Evolutionary conservation across 257 asterid genomes (phyloP).

Genomic region (Forsythia viridissima): DNA sequence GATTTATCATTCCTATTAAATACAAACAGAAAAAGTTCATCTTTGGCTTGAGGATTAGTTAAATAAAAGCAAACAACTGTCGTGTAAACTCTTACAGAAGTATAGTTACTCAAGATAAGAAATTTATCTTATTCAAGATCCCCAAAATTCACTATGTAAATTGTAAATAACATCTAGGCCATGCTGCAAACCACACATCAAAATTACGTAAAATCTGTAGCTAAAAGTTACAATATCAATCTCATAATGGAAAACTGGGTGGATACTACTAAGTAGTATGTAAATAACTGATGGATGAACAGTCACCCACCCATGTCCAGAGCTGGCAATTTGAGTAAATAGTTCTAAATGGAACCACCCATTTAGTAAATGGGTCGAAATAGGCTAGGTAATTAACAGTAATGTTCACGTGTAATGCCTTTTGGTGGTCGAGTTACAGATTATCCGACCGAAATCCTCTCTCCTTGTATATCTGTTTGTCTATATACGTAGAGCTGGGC

Average conservation of each 20-base stretch:
- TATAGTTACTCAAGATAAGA: neutral
- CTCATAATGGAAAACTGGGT: neutral
- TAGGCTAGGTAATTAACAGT: neutral
- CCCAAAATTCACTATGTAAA: neutral
- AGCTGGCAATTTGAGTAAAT: neutral
- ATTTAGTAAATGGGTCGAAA: neutral
- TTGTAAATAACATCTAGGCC: neutral
- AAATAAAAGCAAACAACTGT: neutral
- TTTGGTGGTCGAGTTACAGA: neutral
- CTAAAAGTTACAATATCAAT: neutral
- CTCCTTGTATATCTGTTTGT: neutral
- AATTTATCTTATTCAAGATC: neutral
- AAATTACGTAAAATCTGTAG: neutral
- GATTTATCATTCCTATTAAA: neutral
- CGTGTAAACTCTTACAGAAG: neutral
- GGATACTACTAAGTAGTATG: neutral
- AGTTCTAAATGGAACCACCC: neutral
- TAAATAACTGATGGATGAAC: neutral
- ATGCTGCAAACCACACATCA: conserved; percentile 7
- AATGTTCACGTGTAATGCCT: neutral
- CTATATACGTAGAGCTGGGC: no score
- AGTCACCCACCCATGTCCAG: neutral
- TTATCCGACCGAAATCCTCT: neutral
- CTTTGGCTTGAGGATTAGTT: neutral
- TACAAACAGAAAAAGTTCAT: neutral